Base-by-base conservation (phyloP, 495 filamentous ascomycete genomes). In the Rusavskia elegans region DNA sequence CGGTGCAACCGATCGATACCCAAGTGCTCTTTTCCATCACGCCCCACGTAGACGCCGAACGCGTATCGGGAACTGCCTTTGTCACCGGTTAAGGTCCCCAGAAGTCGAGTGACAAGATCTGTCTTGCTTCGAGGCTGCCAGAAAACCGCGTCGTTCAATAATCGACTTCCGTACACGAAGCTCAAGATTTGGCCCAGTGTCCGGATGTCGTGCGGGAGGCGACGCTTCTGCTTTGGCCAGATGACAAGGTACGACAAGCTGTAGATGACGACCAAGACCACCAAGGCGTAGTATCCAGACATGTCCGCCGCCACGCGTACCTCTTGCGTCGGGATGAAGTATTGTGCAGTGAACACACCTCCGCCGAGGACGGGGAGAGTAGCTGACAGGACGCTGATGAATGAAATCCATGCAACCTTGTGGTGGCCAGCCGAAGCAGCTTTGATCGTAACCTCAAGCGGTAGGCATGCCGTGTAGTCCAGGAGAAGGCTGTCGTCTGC, bases 261-360 rank as follows among this genome's bases (percentile, higher is more conserved):
- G 52, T 89, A 78, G 14, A 94, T 55, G 0, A 71, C 68, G 40
- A 87, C 75, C 56, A 92, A 77, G 49, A 78, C 73, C 55, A 79
- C 75, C 11, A 84, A 68, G 1, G 77, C 71, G 56, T 81, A 77
- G 61, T 77, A 89, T 21, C 76, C 82, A 0, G 84, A 73, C 57
- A 84, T 70, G 40, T 82, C 75, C 8, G 86, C 77, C 40, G 76
- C 78, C 61, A 93, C 83, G 52, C 79, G 79, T 44, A 87, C 74
- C 9, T 69, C 61, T 36, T 75, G 63, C 8, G 64, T 54, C 11
- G 66, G 54, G 9, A 71, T 66, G 41, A 77, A 74, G 53, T 78
- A 88, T 50, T 92, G 75, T 0, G 87, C 82, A 67, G 89, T 82
- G 68, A 95, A 93, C 27, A 84, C 64, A 9, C 87, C 89, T 19